Evolutionary conservation across 1,139 yeast genomes (phyloP).

Genomic region (Spencermartinsiella ligniputridi): DNA sequence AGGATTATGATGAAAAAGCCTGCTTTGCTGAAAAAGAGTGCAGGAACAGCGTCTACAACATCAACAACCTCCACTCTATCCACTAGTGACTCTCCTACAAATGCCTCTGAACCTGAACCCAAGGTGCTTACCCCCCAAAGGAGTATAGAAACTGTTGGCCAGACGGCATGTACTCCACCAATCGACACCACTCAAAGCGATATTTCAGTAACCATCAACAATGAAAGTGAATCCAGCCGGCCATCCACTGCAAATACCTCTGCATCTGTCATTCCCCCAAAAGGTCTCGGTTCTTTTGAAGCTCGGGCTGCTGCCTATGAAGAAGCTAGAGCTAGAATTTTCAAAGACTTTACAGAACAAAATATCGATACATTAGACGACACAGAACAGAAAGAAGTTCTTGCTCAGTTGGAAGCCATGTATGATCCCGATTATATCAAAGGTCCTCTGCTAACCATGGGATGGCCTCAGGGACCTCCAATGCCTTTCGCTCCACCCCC

Average conservation of each 20-base stretch:
- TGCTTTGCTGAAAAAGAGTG: neutral
- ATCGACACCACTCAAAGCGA: neutral
- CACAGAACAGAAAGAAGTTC: constrained; percentile 1
- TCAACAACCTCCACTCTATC: neutral
- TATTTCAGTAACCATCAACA: too few relatives aligned
- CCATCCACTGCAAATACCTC: constrained; percentile 7
- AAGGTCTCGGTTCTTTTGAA: constrained; percentile 28
- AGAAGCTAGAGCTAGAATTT: constrained; percentile 45
- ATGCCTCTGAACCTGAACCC: neutral
- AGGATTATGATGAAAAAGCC: constrained; percentile 1
- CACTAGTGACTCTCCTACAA: neutral
- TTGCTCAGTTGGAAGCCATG: constrained; percentile 1
- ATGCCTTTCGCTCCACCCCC: too few relatives aligned
- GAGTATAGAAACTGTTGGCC: constrained; percentile 43
- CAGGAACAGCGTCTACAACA: neutral
- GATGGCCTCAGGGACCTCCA: constrained; percentile 1
- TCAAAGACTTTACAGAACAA: constrained; percentile 31
- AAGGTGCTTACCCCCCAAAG: constrained; percentile 34
- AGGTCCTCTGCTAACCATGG: constrained; percentile 3
- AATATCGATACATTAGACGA: constrained; percentile 16
- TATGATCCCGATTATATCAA: constrained; percentile 15
- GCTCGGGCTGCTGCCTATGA: constrained; percentile 41
- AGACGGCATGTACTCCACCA: constrained; percentile 6
- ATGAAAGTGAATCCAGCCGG: neutral
- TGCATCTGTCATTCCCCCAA: constrained; percentile 37